phyloP scores from a whole-genome alignment of 1,139 yeast species.

The Hyphopichia fennica region DNA sequence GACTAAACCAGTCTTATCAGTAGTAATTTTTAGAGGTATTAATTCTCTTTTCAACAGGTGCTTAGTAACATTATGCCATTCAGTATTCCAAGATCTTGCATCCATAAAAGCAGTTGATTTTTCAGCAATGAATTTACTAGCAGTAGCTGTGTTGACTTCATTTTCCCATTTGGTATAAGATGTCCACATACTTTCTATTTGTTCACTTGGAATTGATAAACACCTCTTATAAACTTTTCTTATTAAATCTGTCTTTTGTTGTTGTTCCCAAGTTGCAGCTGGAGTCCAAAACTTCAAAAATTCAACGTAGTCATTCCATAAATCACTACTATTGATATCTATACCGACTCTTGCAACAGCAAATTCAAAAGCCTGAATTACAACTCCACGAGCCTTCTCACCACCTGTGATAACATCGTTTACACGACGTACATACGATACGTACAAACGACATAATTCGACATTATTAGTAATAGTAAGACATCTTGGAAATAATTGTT shows the following conservation, averaged over 20 bases:
- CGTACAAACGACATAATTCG: constrained; percentile 70
- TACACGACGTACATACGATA: constrained; percentile 75
- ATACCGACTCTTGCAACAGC: constrained; percentile 77
- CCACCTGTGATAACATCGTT: constrained; percentile 84
- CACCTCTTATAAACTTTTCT: constrained; percentile 74
- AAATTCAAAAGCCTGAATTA: constrained; percentile 81
- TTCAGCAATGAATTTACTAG: constrained; percentile 84
- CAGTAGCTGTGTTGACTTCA: constrained; percentile 69
- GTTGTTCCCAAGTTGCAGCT: constrained; percentile 80
- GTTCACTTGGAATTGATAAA: constrained; percentile 68
- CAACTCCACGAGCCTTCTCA: constrained; percentile 74
- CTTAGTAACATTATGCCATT: constrained; percentile 59
- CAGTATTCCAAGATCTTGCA: constrained; percentile 77
- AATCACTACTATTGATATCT: constrained; percentile 67
- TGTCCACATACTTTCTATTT: constrained; percentile 78
- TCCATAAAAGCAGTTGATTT: constrained; percentile 86
- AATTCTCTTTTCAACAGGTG: constrained; percentile 41
- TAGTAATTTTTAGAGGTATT: constrained; percentile 29
- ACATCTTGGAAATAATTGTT: constrained; percentile 60
- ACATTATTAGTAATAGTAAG: constrained; percentile 61
- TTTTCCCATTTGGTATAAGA: constrained; percentile 83
- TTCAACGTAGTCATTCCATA: constrained; percentile 85
- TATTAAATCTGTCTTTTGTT: constrained; percentile 75
- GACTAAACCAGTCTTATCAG: constrained; percentile 24
- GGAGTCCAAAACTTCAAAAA: constrained; percentile 81